Evolutionary conservation across 164 flowering plant genomes (phyloP), one percentile per base, ranked within the genome.

Genomic region (Protea cynaroides): DNA sequence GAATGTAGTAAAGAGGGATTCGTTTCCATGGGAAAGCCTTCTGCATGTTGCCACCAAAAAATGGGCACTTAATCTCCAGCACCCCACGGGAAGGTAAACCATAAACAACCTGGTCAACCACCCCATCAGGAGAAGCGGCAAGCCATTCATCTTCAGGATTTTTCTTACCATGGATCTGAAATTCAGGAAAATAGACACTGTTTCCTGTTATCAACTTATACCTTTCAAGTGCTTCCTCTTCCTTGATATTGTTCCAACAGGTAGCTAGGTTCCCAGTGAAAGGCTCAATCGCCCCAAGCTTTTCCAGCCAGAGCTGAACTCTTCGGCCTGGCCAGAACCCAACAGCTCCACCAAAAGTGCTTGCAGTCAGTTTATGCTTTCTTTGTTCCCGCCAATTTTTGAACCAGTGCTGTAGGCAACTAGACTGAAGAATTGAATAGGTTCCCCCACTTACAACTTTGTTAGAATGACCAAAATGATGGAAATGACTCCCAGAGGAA

Each of bases 41-140:
- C n/a, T 34, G 60, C 76, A 57, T 69, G 66, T 86, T 79, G 18
- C 84, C 87, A 54, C 69, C 12, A 51, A 78, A 76, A 64, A 65
- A 81, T 2, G 90, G 92, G 56, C 89, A 86, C 65, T 86, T 88
- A 40, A 88, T 74, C 74, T 84, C 89, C 50, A 86, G 71, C 29
- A 84, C 80, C 44, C 95, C 91, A 54, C 72, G 25, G 9, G 72
- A 74, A 56, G 80, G 76, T 69, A 83, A 75, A 1, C 74, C 83
- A 69, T 81, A 75, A 40, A 54, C 56, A 22, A 49, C 46, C 12
- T 19, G 59, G 47, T 78, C 80, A 57, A 86, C 64, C 15, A 75
- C 40, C 19, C 88, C 89, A 81, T 86, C 95, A 4, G 91, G 85
- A 3, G 95, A 88, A 67, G 86, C 87, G 23, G 74, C 95, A 34